Evolutionary conservation across 2,329 filamentous ascomycete genomes (phyloP), one percentile per base, ranked within the genome.

Genomic region (Claviceps quebecensis): DNA sequence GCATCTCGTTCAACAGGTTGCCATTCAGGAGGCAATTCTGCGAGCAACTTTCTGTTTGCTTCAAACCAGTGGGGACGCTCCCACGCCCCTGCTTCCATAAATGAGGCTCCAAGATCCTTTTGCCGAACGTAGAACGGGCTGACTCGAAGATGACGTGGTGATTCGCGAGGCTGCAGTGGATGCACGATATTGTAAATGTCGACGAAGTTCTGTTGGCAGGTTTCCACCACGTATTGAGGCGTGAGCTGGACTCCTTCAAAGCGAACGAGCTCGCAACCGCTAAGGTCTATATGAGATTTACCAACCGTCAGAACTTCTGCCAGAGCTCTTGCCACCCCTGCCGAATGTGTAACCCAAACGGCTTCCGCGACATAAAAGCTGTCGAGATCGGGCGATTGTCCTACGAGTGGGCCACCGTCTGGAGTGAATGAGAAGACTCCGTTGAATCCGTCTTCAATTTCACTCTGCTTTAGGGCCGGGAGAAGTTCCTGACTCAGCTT

Each of bases 361-460:
- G 80, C 80, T 57, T 83, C 80, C 0, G 80, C 80, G 1, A 83
- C 77, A 56, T 72, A 82, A 63, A 83, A 83, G 13, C 77, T 77
- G 45, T 81, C 75, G 0, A 83, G 62, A 14, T 71, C 72, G 6
- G 80, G 78, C 0, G 77, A 69, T 57, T 76, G 71, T 2, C 80
- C 80, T 2, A 83, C 68, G 0, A 83, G 68, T 0, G 80, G 75
- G 0, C 77, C 78, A 1, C 80, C 79, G 49, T 83, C 80, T 0
- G 80, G 80, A 0, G 80, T 83, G 58, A 83, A 83, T 0, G 80
- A 83, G 62, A 83, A 79, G 57, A 83, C 72, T 2, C 80, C 80
- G 57, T 83, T 83, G 69, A 83, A 83, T 0, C 78, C 80, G 41
- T 80, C 73, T 0, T 67, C 73, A 6, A 83, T 72, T 52, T 77